Conservation (phyloP, 768 basidiomycete genomes). For the Grammothele lineata region DNA sequence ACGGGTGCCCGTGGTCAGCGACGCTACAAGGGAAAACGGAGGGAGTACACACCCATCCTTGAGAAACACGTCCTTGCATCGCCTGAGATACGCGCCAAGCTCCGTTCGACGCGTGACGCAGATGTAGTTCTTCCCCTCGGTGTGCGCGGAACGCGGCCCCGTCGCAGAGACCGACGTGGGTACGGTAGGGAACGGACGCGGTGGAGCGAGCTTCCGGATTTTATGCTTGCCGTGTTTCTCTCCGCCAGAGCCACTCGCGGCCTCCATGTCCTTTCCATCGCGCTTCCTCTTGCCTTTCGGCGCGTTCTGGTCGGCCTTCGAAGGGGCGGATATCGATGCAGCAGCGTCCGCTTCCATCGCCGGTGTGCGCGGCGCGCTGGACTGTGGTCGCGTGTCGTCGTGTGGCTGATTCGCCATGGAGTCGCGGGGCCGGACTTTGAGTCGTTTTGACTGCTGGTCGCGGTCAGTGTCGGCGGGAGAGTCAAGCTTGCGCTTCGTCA, state of each 20-base stretch:
- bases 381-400: too few relatives aligned
- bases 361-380: too few relatives aligned
- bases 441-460: background rate
- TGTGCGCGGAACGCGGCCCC: slow-evolving; percentile 74
- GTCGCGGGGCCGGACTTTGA: background rate
- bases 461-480: background rate
- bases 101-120: slow-evolving; percentile 76
- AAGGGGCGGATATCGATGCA: background rate
- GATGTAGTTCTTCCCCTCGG: slow-evolving; percentile 77
- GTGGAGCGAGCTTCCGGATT: slow-evolving; percentile 66
- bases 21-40: background rate
- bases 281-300: background rate
- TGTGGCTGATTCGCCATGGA: background rate
- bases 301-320: background rate
- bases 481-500: slow-evolving; percentile 13
- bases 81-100: slow-evolving; percentile 67
- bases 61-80: slow-evolving; percentile 69
- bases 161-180: slow-evolving; percentile 73
- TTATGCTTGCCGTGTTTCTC: slow-evolving; percentile 17
- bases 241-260: background rate
- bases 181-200: slow-evolving; percentile 74
- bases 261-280: background rate
- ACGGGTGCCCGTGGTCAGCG: too few relatives aligned
- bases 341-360: too few relatives aligned
- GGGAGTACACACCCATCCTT: slow-evolving; percentile 57